Percentiles rank a stretch among this genome's conserved stretches.
phyloP scores from a whole-genome alignment of 768 basidiomycete species.

The Hydnomerulius pinastri region DNA sequence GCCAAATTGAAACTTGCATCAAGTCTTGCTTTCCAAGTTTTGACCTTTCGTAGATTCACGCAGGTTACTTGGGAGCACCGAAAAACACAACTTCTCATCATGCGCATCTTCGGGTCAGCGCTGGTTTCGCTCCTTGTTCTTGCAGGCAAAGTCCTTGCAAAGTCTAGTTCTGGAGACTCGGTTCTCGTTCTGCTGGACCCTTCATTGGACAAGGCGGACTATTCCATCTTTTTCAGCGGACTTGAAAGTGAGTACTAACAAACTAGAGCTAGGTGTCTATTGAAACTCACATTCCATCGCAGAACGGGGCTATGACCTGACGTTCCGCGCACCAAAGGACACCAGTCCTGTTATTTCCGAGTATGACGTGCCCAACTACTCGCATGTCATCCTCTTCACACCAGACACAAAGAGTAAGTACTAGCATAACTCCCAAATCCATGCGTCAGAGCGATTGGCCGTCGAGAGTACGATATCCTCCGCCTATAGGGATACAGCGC shows the following conservation, averaged over 20 bases:
- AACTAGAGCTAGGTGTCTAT: neutral
- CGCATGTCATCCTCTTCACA: conserved; percentile 85
- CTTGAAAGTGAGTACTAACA: conserved; percentile 58
- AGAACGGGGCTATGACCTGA: conserved; percentile 86
- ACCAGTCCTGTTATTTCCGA: conserved; percentile 63
- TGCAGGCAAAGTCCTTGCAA: conserved; percentile 40
- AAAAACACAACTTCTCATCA: conserved; percentile 10
- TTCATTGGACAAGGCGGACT: conserved; percentile 61
- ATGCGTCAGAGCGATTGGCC: neutral
- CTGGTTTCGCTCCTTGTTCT: conserved; percentile 33
- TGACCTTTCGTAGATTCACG: neutral
- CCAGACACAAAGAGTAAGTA: conserved; percentile 79
- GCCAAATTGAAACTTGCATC: neutral
- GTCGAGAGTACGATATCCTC: neutral
- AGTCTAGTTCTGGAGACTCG: conserved; percentile 78
- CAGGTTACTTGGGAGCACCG: neutral
- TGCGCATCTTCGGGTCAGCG: conserved; percentile 30
- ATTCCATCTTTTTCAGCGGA: conserved; percentile 79
- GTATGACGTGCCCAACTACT: conserved; percentile 74
- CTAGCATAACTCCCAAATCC: neutral
- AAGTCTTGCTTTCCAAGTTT: neutral
- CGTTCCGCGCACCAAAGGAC: conserved; percentile 83
- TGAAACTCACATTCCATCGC: conserved; percentile 5
- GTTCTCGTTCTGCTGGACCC: conserved; percentile 87
- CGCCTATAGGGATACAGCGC: neutral